A percentile compares a stretch with the other conserved stretches of the same genome.
Evolutionary conservation across 1,139 yeast species (phyloP).

Genomic region (Blastobotrys proliferans): DNA sequence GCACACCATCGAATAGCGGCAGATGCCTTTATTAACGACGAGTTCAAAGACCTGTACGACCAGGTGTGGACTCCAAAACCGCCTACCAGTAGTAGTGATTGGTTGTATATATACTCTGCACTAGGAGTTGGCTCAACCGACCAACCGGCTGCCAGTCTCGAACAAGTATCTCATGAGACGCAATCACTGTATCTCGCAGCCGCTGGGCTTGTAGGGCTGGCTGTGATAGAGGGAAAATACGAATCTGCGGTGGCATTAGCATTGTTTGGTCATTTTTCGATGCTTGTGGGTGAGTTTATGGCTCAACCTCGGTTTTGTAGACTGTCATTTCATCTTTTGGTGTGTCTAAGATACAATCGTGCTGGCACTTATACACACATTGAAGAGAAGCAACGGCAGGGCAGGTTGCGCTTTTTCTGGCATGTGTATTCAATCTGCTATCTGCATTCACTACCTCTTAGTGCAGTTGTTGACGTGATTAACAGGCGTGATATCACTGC

Average conservation of each 20-base stretch:
- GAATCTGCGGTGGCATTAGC: slow-evolving; percentile 15
- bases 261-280: slow-evolving; percentile 16
- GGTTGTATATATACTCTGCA: slow-evolving; percentile 13
- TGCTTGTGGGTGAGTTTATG: slow-evolving; percentile 16
- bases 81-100: slow-evolving; percentile 11
- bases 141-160: slow-evolving; percentile 12
- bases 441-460: slow-evolving; percentile 13
- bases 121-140: slow-evolving; percentile 17
- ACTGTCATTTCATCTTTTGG: slow-evolving; percentile 13
- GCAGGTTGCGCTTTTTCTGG: slow-evolving; percentile 16
- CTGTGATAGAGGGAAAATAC: slow-evolving; percentile 15
- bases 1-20: slow-evolving; percentile 11
- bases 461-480: slow-evolving; percentile 7
- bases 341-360: slow-evolving; percentile 16
- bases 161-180: slow-evolving; percentile 7
- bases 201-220: slow-evolving; percentile 16
- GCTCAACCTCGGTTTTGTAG: slow-evolving; percentile 16
- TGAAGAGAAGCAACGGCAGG: slow-evolving; percentile 2
- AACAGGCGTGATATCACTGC: slow-evolving; percentile 11
- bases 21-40: slow-evolving; percentile 13
- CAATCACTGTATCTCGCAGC: slow-evolving; percentile 17
- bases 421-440: slow-evolving; percentile 16
- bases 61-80: slow-evolving; percentile 11
- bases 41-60: slow-evolving; percentile 11
- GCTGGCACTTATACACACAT: not conserved